Conservation (phyloP, 441 rosid genomes). For the Adansonia madagascariensis region DNA sequence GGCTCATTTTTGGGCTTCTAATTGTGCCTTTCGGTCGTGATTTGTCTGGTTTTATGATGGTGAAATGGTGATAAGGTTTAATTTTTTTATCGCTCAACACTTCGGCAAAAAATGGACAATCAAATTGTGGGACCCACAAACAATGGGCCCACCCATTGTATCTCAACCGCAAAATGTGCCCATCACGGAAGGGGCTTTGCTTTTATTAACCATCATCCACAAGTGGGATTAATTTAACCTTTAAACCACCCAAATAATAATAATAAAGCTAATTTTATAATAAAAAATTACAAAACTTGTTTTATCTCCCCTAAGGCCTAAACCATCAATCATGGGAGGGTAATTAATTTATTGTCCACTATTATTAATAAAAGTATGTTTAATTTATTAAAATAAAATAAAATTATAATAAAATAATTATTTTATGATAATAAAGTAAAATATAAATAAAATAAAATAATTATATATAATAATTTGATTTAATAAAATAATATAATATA, state of each 20-base stretch:
- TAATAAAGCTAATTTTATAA: neutral
- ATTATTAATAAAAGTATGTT: neutral
- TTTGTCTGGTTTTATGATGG: slow-evolving; percentile 22
- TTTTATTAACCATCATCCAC: slow-evolving; percentile 3
- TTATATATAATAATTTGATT: no score
- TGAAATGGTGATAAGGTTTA: slow-evolving; percentile 31
- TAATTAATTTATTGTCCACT: slow-evolving; percentile 19
- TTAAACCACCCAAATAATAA: neutral
- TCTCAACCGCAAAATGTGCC: neutral
- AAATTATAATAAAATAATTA: no score
- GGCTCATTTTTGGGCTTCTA: slow-evolving; percentile 2
- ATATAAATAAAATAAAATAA: no score
- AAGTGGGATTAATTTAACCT: slow-evolving; percentile 34
- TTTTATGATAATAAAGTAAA: no score
- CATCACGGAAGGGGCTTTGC: neutral
- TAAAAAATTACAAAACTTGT: neutral
- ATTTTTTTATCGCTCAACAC: neutral
- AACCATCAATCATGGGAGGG: slow-evolving; percentile 30
- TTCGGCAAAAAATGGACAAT: slow-evolving; percentile 17
- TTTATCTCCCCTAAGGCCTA: neutral
- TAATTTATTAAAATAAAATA: no score
- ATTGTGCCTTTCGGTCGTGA: slow-evolving; percentile 6
- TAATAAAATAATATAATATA: no score
- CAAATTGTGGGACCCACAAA: slow-evolving; percentile 21
- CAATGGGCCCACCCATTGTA: neutral